Evolutionary conservation across 805 yeast genomes (phyloP).

Genomic region (Myxozyma kluyveri): DNA sequence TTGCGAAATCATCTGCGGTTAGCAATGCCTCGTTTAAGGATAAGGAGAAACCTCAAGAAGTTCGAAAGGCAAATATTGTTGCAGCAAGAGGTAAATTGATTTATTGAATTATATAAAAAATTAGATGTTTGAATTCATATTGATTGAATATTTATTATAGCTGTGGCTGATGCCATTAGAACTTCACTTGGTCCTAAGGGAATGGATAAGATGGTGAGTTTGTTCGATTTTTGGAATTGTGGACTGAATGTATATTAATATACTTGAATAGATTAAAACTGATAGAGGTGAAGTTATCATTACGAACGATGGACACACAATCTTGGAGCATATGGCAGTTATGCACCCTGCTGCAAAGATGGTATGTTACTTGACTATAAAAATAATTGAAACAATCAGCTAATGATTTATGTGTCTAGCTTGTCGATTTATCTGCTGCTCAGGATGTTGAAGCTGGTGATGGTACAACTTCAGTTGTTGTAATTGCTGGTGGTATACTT

Average conservation of each 20-base stretch:
- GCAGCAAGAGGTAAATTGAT: slow-evolving; percentile 61
- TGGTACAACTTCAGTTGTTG: slow-evolving; percentile 97
- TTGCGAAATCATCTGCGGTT: slow-evolving; percentile 4
- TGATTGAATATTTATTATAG: slow-evolving; percentile 36
- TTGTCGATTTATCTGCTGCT: slow-evolving; percentile 95
- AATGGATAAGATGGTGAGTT: slow-evolving; percentile 86
- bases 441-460: slow-evolving; percentile 99
- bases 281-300: slow-evolving; percentile 88
- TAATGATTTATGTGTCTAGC: slow-evolving; percentile 25
- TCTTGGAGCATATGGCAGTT: slow-evolving; percentile 94
- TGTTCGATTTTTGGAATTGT: background rate
- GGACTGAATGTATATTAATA: background rate
- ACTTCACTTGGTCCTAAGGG: slow-evolving; percentile 98
- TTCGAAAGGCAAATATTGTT: slow-evolving; percentile 78
- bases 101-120: background rate
- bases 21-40: slow-evolving; percentile 73
- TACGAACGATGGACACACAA: slow-evolving; percentile 98
- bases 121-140: background rate
- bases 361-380: slow-evolving; percentile 39
- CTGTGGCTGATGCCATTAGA: slow-evolving; percentile 92
- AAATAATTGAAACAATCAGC: too few relatives aligned
- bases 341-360: slow-evolving; percentile 98
- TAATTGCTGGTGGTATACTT: slow-evolving; percentile 86
- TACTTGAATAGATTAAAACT: slow-evolving; percentile 62
- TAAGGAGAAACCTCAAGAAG: slow-evolving; percentile 93